These are phyloP conservation scores for Ceratobasidium sp. DNA, from an alignment of 1,284 basidiomycete genomes.

Conservation along the genomic window DNA sequence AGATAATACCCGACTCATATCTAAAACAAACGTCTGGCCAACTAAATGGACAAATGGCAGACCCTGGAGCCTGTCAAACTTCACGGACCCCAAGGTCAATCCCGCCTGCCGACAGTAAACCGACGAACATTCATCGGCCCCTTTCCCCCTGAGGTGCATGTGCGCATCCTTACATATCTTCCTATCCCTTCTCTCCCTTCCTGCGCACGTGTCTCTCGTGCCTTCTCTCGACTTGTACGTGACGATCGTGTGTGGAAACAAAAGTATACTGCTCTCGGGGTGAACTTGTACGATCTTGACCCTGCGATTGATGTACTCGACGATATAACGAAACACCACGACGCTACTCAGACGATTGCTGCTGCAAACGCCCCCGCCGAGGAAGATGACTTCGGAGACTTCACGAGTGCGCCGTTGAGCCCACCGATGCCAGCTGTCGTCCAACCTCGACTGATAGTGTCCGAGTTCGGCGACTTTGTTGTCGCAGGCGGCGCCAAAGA, in stretches of 20 bases:
- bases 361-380: conserved; percentile 67
- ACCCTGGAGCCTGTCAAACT: conserved; percentile 80
- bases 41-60: conserved; percentile 79
- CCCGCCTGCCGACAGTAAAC: conserved; percentile 45
- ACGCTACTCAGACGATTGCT: conserved; percentile 56
- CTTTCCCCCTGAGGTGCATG: conserved; percentile 81
- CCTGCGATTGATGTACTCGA: conserved; percentile 75
- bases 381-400: conserved; percentile 94
- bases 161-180: conserved; percentile 76
- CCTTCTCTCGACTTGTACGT: conserved; percentile 72
- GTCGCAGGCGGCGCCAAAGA: conserved; percentile 52
- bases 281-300: conserved; percentile 63
- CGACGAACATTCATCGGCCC: conserved; percentile 73
- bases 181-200: conserved; percentile 83
- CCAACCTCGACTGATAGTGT: conserved; percentile 41
- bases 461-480: conserved; percentile 48
- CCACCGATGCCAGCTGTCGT: conserved; percentile 58
- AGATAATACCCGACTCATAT: neutral
- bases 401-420: conserved; percentile 64
- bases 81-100: conserved; percentile 60
- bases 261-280: conserved; percentile 73
- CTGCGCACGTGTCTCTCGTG: conserved; percentile 76
- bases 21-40: neutral
- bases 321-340: conserved; percentile 49
- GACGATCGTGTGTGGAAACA: conserved; percentile 82